Evolutionary conservation across 306 rosid species (phyloP).

Genomic region (Castanea mollissima): DNA sequence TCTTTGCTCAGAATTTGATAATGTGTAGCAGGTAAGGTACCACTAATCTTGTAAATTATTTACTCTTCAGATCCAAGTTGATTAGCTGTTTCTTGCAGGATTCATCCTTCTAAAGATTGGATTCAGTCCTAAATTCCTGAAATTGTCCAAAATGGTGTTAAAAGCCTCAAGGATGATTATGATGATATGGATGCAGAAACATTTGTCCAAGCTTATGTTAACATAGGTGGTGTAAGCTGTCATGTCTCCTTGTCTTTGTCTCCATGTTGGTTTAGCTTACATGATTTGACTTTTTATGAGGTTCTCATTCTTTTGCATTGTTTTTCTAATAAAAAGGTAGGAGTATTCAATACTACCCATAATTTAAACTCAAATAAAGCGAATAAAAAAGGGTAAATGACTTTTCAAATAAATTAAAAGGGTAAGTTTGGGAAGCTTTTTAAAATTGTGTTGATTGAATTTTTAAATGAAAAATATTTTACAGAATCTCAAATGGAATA

Average conservation of each 20-base stretch:
- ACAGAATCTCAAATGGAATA: neutral
- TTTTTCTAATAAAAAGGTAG: no score
- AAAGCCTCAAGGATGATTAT: constrained; percentile 62
- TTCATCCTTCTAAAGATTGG: constrained; percentile 92
- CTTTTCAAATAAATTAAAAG: no score
- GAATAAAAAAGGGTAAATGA: no score
- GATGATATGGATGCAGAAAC: constrained; percentile 88
- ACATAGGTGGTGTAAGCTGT: constrained; percentile 68
- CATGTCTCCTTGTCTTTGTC: neutral
- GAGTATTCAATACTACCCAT: no score
- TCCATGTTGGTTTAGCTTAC: neutral
- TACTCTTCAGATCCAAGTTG: constrained; percentile 29
- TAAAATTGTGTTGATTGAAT: no score
- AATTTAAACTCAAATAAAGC: no score
- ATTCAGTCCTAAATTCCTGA: constrained; percentile 87
- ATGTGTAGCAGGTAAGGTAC: constrained; percentile 84
- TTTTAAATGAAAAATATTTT: neutral
- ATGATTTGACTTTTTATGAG: no score
- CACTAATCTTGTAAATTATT: constrained; percentile 14
- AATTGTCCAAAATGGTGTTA: constrained; percentile 58
- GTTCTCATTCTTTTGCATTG: no score
- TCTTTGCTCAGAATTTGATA: constrained; percentile 86
- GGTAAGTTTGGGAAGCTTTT: no score
- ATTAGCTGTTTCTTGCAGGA: constrained; percentile 43
- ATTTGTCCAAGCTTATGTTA: constrained; percentile 87